These are phyloP conservation scores for Oleoguttula mirabilis DNA, from an alignment of 495 filamentous ascomycete genomes.

Conservation along the genomic window DNA sequence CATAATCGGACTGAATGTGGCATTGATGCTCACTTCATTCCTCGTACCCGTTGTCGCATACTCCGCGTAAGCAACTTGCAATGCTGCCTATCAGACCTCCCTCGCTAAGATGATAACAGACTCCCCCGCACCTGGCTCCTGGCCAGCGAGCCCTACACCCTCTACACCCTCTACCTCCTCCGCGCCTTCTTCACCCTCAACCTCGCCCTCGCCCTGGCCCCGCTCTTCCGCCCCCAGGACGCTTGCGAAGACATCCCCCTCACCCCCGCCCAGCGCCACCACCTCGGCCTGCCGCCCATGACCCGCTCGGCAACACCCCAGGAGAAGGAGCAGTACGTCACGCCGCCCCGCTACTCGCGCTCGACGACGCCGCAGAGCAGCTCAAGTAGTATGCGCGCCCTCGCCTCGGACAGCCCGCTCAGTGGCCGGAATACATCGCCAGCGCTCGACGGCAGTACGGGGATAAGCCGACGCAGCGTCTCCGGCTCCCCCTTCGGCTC, in stretches of 20 bases:
- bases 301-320: constrained; percentile 51
- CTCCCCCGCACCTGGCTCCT: constrained; percentile 24
- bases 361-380: constrained; percentile 47
- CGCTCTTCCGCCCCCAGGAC: constrained; percentile 57
- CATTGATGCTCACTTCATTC: constrained; percentile 31
- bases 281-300: constrained; percentile 70
- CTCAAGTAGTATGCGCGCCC: constrained; percentile 37
- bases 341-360: constrained; percentile 75
- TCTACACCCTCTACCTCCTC: constrained; percentile 35
- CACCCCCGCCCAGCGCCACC: constrained; percentile 73
- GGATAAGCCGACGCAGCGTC: too few relatives aligned
- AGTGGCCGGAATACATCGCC: too few relatives aligned
- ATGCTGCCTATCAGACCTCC: too few relatives aligned
- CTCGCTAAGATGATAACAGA: constrained; percentile 16
- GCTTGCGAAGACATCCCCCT: constrained; percentile 80
- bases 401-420: constrained; percentile 40
- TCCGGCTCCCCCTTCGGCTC: constrained; percentile 28
- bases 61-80: not conserved
- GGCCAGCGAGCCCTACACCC: constrained; percentile 21
- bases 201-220: constrained; percentile 51
- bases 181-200: constrained; percentile 54
- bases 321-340: constrained; percentile 52
- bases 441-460: too few relatives aligned
- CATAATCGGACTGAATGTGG: constrained; percentile 51
- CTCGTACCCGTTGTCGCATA: not conserved